Percentiles rank a stretch among this genome's conserved stretches.
phyloP scores from a whole-genome alignment of 495 filamentous ascomycete species.

The Talaromyces liani region DNA sequence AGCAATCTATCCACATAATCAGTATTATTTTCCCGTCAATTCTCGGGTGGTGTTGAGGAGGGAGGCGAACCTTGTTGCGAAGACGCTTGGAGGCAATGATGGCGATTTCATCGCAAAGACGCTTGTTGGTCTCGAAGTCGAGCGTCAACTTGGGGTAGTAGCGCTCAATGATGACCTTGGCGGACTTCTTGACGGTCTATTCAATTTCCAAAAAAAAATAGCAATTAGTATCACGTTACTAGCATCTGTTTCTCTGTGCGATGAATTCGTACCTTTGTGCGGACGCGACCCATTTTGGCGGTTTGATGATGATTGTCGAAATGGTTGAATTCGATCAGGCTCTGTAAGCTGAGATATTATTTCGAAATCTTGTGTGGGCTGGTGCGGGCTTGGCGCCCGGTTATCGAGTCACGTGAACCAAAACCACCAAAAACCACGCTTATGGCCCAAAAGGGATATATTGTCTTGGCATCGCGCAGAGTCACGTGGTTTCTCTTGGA shows the following conservation, averaged over 20 bases:
- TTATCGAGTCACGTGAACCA: background rate
- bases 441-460: background rate
- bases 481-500: background rate
- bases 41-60: too few species aligned
- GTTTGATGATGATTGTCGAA: slow-evolving; percentile 23
- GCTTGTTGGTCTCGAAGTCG: slow-evolving; percentile 99
- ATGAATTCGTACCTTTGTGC: slow-evolving; percentile 63
- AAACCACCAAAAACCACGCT: background rate
- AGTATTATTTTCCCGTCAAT: background rate
- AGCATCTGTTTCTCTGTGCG: slow-evolving; percentile 15
- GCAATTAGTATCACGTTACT: background rate
- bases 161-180: slow-evolving; percentile 99
- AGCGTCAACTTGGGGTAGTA: slow-evolving; percentile 98
- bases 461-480: background rate
- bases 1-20: slow-evolving; percentile 61
- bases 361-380: slow-evolving; percentile 3
- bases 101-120: slow-evolving; percentile 99
- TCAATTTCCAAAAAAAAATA: background rate
- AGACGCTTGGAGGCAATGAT: slow-evolving; percentile 98
- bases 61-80: slow-evolving; percentile 83
- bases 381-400: slow-evolving; percentile 2
- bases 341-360: background rate
- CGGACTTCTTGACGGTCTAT: slow-evolving; percentile 97
- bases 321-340: background rate
- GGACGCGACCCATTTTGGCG: slow-evolving; percentile 93